A percentile compares a stretch with the other conserved stretches of the same genome.
phyloP scores from a whole-genome alignment of 139 green algal genomes.

The Tetradesmus lagerheimii region DNA sequence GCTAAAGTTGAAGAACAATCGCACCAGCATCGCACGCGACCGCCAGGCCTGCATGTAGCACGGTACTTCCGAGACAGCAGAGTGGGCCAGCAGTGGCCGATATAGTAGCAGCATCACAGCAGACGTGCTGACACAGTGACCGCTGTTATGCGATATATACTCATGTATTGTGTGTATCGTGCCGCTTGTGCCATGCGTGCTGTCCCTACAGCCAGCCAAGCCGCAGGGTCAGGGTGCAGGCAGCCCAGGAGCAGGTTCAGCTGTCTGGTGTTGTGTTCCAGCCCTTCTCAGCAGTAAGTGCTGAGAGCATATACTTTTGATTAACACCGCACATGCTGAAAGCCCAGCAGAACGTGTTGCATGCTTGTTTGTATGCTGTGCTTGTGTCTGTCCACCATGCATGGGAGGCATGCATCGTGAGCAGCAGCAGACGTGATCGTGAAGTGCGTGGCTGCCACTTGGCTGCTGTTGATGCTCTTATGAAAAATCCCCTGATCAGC shows the following conservation, averaged over 20 bases:
- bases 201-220: background rate
- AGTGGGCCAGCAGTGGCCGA: background rate
- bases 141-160: background rate
- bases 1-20: background rate
- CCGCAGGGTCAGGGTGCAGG: slow-evolving; percentile 11
- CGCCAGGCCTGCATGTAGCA: background rate
- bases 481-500: no score
- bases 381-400: background rate
- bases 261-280: slow-evolving; percentile 82
- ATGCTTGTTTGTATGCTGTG: background rate
- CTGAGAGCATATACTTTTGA: no score
- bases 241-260: slow-evolving; percentile 45
- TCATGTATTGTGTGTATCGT: background rate
- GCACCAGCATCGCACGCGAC: background rate
- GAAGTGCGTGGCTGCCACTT: background rate
- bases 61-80: background rate
- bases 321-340: background rate
- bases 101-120: background rate
- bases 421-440: background rate
- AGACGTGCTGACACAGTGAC: background rate
- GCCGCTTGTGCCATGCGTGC: background rate
- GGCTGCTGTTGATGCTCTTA: background rate
- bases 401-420: background rate
- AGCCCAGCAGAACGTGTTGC: background rate
- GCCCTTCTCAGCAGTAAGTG: slow-evolving; percentile 80